phyloP scores from a whole-genome alignment of 768 basidiomycete species.

The Mycena latifolia region DNA sequence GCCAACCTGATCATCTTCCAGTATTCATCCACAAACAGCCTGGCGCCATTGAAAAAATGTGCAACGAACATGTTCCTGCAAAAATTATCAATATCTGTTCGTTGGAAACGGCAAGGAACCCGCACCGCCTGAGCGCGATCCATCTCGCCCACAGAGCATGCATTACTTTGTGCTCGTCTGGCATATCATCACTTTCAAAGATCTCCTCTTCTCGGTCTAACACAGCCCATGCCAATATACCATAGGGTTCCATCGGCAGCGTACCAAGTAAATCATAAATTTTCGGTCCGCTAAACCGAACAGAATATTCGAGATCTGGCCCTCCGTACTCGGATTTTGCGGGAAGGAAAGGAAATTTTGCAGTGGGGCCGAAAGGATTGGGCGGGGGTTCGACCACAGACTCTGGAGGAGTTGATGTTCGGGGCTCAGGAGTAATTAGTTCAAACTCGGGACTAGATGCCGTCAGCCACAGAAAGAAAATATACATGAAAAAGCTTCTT shows the following conservation, averaged over 20 bases:
- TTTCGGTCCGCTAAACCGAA: conserved; percentile 73
- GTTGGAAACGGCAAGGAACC: background rate
- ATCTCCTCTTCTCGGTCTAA: conserved; percentile 83
- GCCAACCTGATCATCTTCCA: conserved; percentile 77
- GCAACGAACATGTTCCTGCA: conserved; percentile 67
- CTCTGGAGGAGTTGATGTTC: conserved; percentile 7
- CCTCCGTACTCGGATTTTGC: conserved; percentile 60
- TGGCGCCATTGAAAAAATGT: conserved; percentile 65
- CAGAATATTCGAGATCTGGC: conserved; percentile 66
- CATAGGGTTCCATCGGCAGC: conserved; percentile 70
- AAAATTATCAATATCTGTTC: conserved; percentile 5
- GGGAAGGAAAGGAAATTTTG: conserved; percentile 63
- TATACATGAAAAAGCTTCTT: background rate
- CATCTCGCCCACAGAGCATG: conserved; percentile 83
- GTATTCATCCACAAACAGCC: conserved; percentile 68
- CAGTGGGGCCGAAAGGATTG: conserved; percentile 57
- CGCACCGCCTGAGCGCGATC: conserved; percentile 65
- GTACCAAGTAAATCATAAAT: conserved; percentile 75
- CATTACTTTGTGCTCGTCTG: conserved; percentile 85
- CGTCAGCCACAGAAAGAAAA: background rate
- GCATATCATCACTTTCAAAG: conserved; percentile 76
- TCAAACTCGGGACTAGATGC: background rate
- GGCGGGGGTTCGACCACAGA: background rate
- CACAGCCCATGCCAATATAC: conserved; percentile 76
- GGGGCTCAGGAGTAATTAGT: conserved; percentile 34